Evolutionary conservation across 2,329 filamentous ascomycete species (phyloP), one percentile per base, ranked within the genome.

Genomic region (Fusarium fracticaudum): DNA sequence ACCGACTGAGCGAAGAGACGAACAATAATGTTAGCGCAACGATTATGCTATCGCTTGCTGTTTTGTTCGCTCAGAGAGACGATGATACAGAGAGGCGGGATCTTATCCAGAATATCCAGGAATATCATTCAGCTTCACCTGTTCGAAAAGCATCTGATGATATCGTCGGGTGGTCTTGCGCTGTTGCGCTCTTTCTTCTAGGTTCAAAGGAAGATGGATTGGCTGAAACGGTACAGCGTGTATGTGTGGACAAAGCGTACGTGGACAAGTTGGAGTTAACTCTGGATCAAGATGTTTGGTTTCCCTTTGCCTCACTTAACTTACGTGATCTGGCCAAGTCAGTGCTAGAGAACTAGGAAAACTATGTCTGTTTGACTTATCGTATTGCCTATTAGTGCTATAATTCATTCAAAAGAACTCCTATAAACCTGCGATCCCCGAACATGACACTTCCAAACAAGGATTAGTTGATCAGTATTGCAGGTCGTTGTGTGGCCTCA

Each of bases 391-490:
- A 35, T 8, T 15, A 35, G 33, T 35, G 33, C 33, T 35, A 15
- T 8, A 15, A 15, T 8, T 35, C 33, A 35, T 8, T 35, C 6
- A 35, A 6, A 35, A 35, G 33, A 15, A 15, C 33, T 35, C 14
- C 6, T 35, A 14, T 33, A 15, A 15, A 8, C 14, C 14, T 35
- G 33, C 33, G 33, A 35, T 35, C 14, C 33, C 33, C 33, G 1
- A 35, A 15, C 33, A 15, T 35, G 6, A 15, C 13, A 15, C 33
- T 15, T 15, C 14, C 33, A 15, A 35, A 15, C 1, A 35, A 35
- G 0, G 6, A 1, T 8, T 0, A 35, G 6, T 35, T 0, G 14
- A 15, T 35, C 33, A 35, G 3, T 15, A 35, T 0, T 35, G 33
- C 13, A 2, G 1, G 33, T 35, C 2, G 33, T 15, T 8, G 2